Conservation (phyloP, 768 basidiomycete species). For the Naganishia vishniacii region DNA sequence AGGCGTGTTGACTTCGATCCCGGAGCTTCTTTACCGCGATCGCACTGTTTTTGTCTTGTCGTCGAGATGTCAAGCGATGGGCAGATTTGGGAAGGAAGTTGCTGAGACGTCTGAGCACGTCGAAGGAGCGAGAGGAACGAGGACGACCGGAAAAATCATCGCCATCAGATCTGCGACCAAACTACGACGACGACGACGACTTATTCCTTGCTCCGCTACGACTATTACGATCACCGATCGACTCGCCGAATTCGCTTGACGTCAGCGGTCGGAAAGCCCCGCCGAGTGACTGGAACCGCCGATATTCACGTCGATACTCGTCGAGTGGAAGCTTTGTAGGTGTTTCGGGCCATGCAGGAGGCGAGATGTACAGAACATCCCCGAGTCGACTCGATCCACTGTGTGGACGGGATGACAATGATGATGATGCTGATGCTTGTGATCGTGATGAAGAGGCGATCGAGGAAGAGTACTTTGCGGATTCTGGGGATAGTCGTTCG, state of each 20-base stretch:
- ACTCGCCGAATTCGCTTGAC: neutral
- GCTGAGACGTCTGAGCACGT: neutral
- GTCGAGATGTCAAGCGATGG: neutral
- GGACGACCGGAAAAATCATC: conserved; percentile 1
- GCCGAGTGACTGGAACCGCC: conserved; percentile 3
- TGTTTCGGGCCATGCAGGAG: neutral
- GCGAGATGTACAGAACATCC: neutral
- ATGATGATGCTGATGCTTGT: too few species aligned
- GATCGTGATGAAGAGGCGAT: neutral
- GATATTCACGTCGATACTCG: conserved; percentile 14
- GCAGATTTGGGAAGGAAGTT: neutral
- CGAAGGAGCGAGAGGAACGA: neutral
- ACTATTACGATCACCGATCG: neutral
- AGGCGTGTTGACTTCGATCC: neutral
- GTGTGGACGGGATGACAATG: too few species aligned
- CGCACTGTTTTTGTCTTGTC: neutral
- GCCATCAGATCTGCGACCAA: neutral
- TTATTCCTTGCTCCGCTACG: neutral
- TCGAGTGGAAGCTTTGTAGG: neutral
- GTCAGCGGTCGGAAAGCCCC: conserved; percentile 14
- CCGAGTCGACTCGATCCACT: neutral
- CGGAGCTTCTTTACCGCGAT: conserved; percentile 3
- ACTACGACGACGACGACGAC: neutral
- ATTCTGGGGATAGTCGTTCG: too few species aligned
- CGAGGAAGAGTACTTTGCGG: too few species aligned